phyloP scores from a whole-genome alignment of 1,284 basidiomycete genomes.

The Melampsora americana region DNA sequence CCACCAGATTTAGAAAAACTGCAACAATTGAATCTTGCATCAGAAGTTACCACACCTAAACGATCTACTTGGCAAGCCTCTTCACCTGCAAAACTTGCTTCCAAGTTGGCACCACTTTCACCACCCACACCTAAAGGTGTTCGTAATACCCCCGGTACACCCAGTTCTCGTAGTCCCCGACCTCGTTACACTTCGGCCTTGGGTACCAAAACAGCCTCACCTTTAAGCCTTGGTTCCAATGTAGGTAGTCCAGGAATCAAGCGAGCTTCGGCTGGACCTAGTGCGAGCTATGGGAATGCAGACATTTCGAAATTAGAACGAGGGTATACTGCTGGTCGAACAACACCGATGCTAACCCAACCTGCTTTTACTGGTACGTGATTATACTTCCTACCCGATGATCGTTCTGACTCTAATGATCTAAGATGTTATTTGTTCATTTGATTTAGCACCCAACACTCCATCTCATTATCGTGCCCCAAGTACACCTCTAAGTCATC shows the following conservation, averaged over 20 bases:
- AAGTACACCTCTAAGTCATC: too few relatives aligned
- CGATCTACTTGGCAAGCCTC: slow-evolving; percentile 18
- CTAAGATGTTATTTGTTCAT: background rate
- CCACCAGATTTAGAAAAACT: background rate
- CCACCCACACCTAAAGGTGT: background rate
- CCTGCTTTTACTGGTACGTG: background rate
- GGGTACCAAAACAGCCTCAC: slow-evolving; percentile 13
- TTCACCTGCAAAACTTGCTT: slow-evolving; percentile 32
- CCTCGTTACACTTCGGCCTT: slow-evolving; percentile 36
- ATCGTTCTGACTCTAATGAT: background rate
- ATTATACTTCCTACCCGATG: background rate
- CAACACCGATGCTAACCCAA: background rate
- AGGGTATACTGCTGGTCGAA: background rate
- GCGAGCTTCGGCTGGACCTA: slow-evolving; percentile 1
- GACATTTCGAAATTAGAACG: background rate
- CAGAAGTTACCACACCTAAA: slow-evolving; percentile 4
- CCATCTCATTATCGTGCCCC: background rate
- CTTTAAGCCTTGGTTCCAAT: background rate
- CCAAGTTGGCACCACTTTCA: slow-evolving; percentile 31
- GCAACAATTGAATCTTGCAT: background rate
- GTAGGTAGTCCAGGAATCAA: background rate
- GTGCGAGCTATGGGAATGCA: background rate
- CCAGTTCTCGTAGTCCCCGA: slow-evolving; percentile 23
- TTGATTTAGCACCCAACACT: background rate
- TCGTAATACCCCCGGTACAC: slow-evolving; percentile 17